These are phyloP conservation scores for Aspergillus sp. DNA, from an alignment of 2,329 filamentous ascomycete genomes.

Conservation along the genomic window DNA sequence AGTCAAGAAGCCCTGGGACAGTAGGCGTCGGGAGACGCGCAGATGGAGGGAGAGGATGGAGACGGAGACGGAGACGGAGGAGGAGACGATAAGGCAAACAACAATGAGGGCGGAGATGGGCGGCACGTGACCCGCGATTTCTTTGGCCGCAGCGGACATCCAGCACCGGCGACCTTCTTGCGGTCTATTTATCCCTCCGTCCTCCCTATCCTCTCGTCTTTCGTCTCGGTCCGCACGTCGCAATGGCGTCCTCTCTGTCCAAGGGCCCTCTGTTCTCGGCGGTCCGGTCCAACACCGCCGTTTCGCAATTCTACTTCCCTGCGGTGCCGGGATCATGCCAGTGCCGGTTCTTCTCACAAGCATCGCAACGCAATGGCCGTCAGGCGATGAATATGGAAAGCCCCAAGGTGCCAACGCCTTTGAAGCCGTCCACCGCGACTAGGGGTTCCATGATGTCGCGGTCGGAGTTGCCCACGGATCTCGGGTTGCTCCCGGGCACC, in stretches of 20 bases:
- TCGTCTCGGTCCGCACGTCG: neutral
- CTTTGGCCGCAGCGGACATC: neutral
- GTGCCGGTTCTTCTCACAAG: constrained; percentile 37
- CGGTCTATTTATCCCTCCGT: constrained; percentile 8
- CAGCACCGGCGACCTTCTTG: too few species aligned
- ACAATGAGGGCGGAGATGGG: constrained; percentile 3
- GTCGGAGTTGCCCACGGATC: constrained; percentile 40
- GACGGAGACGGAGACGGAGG: neutral
- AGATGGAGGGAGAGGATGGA: neutral
- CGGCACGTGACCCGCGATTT: constrained; percentile 20
- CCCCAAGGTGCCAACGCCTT: constrained; percentile 27
- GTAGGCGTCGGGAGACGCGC: neutral
- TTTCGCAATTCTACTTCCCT: constrained; percentile 11
- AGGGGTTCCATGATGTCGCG: constrained; percentile 30
- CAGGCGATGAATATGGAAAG: constrained; percentile 17
- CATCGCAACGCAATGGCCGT: constrained; percentile 19
- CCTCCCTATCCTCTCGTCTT: neutral
- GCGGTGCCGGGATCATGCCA: constrained; percentile 19
- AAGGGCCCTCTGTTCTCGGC: constrained; percentile 21
- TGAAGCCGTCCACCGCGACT: constrained; percentile 41
- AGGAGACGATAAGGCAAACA: neutral
- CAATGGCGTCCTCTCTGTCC: constrained; percentile 34
- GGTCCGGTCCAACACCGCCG: constrained; percentile 15
- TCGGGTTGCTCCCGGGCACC: constrained; percentile 47
- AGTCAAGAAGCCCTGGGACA: too few species aligned